Evolutionary conservation across 2,329 filamentous ascomycete species (phyloP), one percentile per base, ranked within the genome.

Genomic region (Capronia coronata): DNA sequence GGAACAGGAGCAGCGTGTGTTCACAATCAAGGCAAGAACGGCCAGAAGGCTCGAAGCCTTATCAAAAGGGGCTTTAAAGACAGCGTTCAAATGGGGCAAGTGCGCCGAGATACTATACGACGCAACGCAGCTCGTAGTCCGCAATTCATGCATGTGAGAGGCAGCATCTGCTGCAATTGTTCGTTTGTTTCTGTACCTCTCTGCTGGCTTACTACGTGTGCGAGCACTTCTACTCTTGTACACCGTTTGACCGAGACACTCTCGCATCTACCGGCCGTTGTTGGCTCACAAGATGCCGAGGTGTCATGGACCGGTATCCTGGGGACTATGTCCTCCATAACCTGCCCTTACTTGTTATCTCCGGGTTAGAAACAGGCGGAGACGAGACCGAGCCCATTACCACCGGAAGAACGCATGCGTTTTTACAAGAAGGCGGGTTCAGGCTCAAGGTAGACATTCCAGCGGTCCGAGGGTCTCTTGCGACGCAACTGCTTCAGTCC

Each of bases 251-350:
- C 7, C 3, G 7, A 3, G 3, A 32, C n/a, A 3, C 11, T n/a
- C 7, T n/a, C 29, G 7, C 29, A 6, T 32, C 13, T 32, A 11
- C 29, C 29, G 29, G 3, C 13, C 29, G 29, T 32, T 11, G 11
- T 10, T 8, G 21, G 16, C 6, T 29, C 21, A 29, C 52, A 53
- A 39, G 39, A 56, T 56, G 54, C 46, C 46, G 23, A 30, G 23
- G 29, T 22, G 39, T 46, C 62, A 73, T 73, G 71, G 69, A 73
- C 60, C 68, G 67, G 53, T 74, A 71, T 56, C 70, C 71, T 19
- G 61, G 67, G 57, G 84, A 84, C 68, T 94, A 90, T 72, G 75
- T 94, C 67, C 80, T 83, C 65, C 89, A 93, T 70, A 94, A 93
- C 69, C 77, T 94, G 61, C 91, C 91, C 29, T 77, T 95, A 49